Conservation (phyloP, 129 eudicot species). For the Kitagawia praeruptora region DNA sequence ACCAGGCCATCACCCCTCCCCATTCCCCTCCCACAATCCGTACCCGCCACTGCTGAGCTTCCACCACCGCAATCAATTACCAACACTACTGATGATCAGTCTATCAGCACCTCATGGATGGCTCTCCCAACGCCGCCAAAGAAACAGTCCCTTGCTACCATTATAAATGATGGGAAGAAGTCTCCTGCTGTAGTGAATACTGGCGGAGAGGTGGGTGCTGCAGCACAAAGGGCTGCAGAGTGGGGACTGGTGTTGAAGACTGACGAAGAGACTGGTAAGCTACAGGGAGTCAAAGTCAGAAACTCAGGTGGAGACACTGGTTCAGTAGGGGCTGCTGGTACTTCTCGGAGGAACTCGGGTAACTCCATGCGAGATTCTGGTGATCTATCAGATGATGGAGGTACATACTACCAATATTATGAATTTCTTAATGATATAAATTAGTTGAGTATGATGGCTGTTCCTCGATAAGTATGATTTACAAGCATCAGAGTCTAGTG, state of each 20-base stretch:
- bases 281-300: conserved; percentile 69
- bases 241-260: conserved; percentile 92
- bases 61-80: conserved; percentile 9
- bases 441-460: too few relatives aligned
- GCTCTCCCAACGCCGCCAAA: conserved; percentile 36
- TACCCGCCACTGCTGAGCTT: neutral
- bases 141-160: conserved; percentile 10
- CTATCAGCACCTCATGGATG: conserved; percentile 74
- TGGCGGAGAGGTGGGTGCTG: conserved; percentile 47
- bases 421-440: too few relatives aligned
- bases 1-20: conserved; percentile 18
- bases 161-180: conserved; percentile 3
- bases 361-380: conserved; percentile 72
- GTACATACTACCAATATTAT: neutral
- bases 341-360: conserved; percentile 62
- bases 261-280: conserved; percentile 69
- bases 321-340: conserved; percentile 17
- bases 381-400: conserved; percentile 64
- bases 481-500: too few relatives aligned
- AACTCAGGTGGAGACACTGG: conserved; percentile 61
- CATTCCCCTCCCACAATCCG: conserved; percentile 28
- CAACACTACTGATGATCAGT: neutral
- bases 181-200: conserved; percentile 17
- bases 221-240: conserved; percentile 94
- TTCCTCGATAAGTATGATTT: too few relatives aligned